Percentiles rank a stretch among this genome's conserved stretches.
Evolutionary conservation across 2,329 filamentous ascomycete species (phyloP).

Genomic region (Hortaea werneckii): DNA sequence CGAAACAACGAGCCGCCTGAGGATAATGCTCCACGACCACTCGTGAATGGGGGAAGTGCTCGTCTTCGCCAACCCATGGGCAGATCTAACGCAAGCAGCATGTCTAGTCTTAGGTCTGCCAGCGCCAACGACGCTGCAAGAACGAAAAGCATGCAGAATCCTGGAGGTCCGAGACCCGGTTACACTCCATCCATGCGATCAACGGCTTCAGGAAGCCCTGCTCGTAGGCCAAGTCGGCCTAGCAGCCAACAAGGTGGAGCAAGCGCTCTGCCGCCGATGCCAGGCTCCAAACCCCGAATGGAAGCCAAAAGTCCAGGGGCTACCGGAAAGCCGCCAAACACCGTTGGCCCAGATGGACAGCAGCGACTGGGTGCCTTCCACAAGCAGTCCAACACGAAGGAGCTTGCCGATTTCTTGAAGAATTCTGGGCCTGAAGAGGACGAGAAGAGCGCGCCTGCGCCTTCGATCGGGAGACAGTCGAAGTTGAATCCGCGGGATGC

Average conservation of each 20-base stretch:
- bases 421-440: conserved; percentile 28
- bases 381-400: conserved; percentile 4
- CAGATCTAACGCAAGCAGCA: conserved; percentile 1
- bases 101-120: background rate
- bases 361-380: background rate
- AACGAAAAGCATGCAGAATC: conserved; percentile 1
- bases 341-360: background rate
- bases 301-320: conserved; percentile 2
- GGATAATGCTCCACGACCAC: conserved; percentile 6
- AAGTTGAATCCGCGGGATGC: conserved; percentile 10
- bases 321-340: background rate
- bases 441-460: conserved; percentile 9
- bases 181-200: background rate
- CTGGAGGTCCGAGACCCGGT: background rate
- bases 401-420: conserved; percentile 26
- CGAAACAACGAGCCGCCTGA: conserved; percentile 56
- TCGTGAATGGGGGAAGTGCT: conserved; percentile 1
- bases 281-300: background rate
- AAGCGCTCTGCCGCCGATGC: background rate
- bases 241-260: background rate
- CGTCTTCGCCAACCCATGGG: background rate
- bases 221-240: background rate
- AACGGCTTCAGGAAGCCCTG: background rate
- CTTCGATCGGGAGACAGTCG: conserved; percentile 6
- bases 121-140: background rate